Conservation (phyloP, 495 filamentous ascomycete species). For the Lasiosphaeriaceae sp. region DNA sequence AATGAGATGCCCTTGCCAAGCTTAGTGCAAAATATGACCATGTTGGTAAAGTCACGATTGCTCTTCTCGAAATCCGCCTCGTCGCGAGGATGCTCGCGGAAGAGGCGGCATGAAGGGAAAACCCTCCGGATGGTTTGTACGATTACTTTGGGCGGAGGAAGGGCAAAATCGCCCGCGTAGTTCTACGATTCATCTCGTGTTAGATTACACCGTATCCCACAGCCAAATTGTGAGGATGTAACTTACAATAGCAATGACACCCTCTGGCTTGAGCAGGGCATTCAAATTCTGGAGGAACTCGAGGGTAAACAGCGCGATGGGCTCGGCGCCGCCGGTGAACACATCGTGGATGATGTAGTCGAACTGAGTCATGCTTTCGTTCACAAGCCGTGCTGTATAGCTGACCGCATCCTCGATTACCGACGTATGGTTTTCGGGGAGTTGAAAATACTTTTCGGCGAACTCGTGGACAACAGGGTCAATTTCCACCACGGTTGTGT, state of each 20-base stretch:
- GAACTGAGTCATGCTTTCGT: conserved; percentile 44
- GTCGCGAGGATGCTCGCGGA: conserved; percentile 65
- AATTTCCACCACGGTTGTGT: conserved; percentile 90
- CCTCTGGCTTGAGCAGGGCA: conserved; percentile 66
- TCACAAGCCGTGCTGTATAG: conserved; percentile 59
- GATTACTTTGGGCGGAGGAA: conserved; percentile 65
- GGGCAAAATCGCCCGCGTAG: conserved; percentile 86
- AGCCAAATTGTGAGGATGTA: not conserved
- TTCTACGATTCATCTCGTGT: conserved; percentile 52
- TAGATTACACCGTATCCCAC: not conserved
- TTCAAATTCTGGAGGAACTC: conserved; percentile 71
- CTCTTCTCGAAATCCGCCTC: conserved; percentile 35
- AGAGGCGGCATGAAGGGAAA: conserved; percentile 80
- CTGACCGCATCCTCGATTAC: conserved; percentile 76
- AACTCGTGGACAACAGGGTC: conserved; percentile 85
- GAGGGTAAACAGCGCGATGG: conserved; percentile 77
- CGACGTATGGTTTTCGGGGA: conserved; percentile 72
- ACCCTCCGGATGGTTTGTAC: conserved; percentile 67
- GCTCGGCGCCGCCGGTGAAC: conserved; percentile 96
- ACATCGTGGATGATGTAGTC: conserved; percentile 97
- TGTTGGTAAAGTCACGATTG: conserved; percentile 77
- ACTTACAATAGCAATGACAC: conserved; percentile 85
- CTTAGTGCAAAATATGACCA: conserved; percentile 74
- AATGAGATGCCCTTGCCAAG: conserved; percentile 51
- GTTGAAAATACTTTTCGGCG: conserved; percentile 75